A percentile compares a stretch with the other conserved stretches of the same genome.
These are phyloP conservation scores for Tephrocybe sp. DNA, from an alignment of 768 basidiomycete genomes.

Conservation along the genomic window DNA sequence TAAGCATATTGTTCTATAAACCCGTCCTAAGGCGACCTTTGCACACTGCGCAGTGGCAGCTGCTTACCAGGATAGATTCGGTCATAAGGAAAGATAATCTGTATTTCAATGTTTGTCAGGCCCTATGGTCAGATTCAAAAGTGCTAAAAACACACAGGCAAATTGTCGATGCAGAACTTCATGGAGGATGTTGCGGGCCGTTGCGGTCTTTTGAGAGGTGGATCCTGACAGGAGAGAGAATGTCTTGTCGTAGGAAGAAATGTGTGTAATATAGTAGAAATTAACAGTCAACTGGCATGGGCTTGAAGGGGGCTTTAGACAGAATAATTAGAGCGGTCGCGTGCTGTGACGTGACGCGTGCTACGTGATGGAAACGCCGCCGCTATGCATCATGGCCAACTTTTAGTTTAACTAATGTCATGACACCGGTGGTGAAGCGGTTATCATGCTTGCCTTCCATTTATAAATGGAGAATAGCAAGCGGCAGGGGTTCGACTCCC, in stretches of 20 bases:
- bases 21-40: constrained; percentile 5
- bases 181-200: constrained; percentile 35
- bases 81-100: constrained; percentile 93
- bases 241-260: too few relatives aligned
- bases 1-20: constrained; percentile 97
- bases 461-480: too few relatives aligned
- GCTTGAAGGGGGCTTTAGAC: too few relatives aligned
- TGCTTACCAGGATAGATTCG: constrained; percentile 89
- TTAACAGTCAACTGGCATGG: too few relatives aligned
- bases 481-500: constrained; percentile 81
- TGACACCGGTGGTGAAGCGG: constrained; percentile 81
- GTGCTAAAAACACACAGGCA: constrained; percentile 54
- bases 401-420: too few relatives aligned
- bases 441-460: constrained; percentile 94
- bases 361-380: too few relatives aligned
- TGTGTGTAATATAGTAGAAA: too few relatives aligned
- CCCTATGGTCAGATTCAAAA: neutral
- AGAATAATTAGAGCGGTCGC: too few relatives aligned
- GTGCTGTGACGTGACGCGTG: too few relatives aligned
- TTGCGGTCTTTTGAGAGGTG: too few relatives aligned
- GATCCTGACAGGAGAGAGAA: neutral
- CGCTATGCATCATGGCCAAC: too few relatives aligned
- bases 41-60: neutral
- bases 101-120: constrained; percentile 5
- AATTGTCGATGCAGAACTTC: constrained; percentile 83